Conservation (phyloP, 345 rosid species). For the Heritiera fomes region DNA sequence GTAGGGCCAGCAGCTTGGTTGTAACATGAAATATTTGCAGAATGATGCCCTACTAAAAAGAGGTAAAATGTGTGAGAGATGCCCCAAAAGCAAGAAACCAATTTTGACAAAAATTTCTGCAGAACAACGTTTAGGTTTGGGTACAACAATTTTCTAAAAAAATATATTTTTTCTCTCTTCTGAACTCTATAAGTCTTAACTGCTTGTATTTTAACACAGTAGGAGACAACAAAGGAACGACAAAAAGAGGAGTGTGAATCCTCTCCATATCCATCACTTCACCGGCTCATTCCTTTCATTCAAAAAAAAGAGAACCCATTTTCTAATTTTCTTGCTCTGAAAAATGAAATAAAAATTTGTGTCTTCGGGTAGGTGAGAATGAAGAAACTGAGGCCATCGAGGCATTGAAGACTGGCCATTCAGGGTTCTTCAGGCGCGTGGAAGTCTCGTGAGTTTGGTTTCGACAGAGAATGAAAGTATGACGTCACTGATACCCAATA, state of each 20-base stretch:
- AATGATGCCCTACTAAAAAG: neutral
- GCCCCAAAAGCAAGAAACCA: slow-evolving; percentile 8
- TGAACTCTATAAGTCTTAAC: neutral
- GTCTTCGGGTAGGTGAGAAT: neutral
- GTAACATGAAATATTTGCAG: neutral
- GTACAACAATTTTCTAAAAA: neutral
- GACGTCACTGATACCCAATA: neutral
- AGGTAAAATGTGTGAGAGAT: neutral
- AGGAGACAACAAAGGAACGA: neutral
- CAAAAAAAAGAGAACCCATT: neutral
- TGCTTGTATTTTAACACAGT: neutral
- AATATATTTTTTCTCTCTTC: neutral
- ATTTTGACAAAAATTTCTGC: neutral
- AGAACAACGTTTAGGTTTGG: neutral
- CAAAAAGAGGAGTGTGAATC: neutral
- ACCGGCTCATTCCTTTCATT: neutral
- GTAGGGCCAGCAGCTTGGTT: slow-evolving; percentile 4
- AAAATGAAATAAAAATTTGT: neutral
- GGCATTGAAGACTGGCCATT: too few relatives aligned
- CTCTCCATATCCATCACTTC: neutral
- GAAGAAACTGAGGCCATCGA: neutral
- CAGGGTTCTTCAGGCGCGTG: neutral
- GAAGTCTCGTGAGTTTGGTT: neutral
- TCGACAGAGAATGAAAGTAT: neutral
- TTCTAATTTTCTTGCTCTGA: neutral